These are phyloP conservation scores for Zasmidium citrigriseum DNA, from an alignment of 2,329 filamentous ascomycete species.

Conservation along the genomic window DNA sequence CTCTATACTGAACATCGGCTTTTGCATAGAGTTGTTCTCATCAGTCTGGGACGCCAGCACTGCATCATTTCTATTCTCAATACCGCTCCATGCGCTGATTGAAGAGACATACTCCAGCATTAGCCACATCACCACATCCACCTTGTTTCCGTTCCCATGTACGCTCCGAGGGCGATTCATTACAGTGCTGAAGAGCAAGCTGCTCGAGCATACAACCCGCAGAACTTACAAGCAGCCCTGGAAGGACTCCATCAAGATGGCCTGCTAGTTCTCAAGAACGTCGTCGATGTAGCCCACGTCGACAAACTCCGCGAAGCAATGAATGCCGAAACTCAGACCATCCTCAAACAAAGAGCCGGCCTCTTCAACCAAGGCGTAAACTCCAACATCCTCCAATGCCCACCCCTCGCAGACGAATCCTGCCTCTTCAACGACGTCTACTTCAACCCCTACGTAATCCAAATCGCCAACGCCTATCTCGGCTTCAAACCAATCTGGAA, in stretches of 20 bases:
- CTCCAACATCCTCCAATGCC: constrained; percentile 44
- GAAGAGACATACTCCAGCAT: no score
- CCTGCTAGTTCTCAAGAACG: constrained; percentile 40
- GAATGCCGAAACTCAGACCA: constrained; percentile 37
- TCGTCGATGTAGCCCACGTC: constrained; percentile 38
- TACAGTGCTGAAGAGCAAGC: neutral
- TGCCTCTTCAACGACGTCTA: constrained; percentile 42
- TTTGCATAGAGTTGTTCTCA: no score
- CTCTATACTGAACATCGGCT: no score
- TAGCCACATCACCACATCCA: no score
- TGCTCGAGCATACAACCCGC: neutral
- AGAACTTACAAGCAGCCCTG: constrained; percentile 14
- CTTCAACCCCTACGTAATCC: constrained; percentile 45
- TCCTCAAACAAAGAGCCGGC: constrained; percentile 31
- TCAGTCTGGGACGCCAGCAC: no score
- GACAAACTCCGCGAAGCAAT: constrained; percentile 39
- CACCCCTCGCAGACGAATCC: constrained; percentile 37
- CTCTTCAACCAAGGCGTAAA: constrained; percentile 40
- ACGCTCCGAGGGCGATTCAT: constrained; percentile 6
- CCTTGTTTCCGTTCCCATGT: no score
- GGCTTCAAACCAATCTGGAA: constrained; percentile 43
- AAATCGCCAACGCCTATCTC: constrained; percentile 46
- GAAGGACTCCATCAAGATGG: constrained; percentile 22
- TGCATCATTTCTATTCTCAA: no score
- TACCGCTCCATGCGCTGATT: no score